These are phyloP conservation scores for Hyphopichia pseudoburtonii DNA, from an alignment of 1,139 yeast genomes.

Conservation along the genomic window DNA sequence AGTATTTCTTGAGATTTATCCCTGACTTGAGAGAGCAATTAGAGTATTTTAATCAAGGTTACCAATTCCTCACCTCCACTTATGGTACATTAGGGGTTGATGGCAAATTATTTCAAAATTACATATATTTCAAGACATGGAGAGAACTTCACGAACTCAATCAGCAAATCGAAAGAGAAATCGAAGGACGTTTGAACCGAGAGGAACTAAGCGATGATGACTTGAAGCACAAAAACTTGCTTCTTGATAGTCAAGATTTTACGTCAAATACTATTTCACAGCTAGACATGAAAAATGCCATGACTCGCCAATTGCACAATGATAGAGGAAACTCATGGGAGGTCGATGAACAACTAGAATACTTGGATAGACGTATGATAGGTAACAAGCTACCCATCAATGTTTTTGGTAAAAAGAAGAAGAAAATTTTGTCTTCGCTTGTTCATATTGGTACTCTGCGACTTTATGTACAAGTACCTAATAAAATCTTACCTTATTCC, in stretches of 20 bases:
- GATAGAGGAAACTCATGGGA: constrained; percentile 6
- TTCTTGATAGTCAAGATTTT: constrained; percentile 11
- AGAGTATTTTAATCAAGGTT: constrained; percentile 26
- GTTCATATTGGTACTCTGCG: constrained; percentile 37
- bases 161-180: constrained; percentile 35
- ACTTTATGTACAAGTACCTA: constrained; percentile 35
- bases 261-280: neutral
- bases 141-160: constrained; percentile 27
- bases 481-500: constrained; percentile 34
- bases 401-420: constrained; percentile 41
- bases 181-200: constrained; percentile 29
- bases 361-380: constrained; percentile 27
- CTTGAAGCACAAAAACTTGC: constrained; percentile 35
- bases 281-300: constrained; percentile 3
- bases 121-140: constrained; percentile 34
- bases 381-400: constrained; percentile 21
- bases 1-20: constrained; percentile 41
- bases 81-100: constrained; percentile 34
- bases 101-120: constrained; percentile 32
- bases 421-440: constrained; percentile 34
- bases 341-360: constrained; percentile 15
- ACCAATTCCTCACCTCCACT: constrained; percentile 25
- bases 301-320: constrained; percentile 5
- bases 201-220: constrained; percentile 29
- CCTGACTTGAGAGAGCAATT: constrained; percentile 38